Evolutionary conservation across 805 yeast genomes (phyloP).

Genomic region (Yamadazyma laniorum): DNA sequence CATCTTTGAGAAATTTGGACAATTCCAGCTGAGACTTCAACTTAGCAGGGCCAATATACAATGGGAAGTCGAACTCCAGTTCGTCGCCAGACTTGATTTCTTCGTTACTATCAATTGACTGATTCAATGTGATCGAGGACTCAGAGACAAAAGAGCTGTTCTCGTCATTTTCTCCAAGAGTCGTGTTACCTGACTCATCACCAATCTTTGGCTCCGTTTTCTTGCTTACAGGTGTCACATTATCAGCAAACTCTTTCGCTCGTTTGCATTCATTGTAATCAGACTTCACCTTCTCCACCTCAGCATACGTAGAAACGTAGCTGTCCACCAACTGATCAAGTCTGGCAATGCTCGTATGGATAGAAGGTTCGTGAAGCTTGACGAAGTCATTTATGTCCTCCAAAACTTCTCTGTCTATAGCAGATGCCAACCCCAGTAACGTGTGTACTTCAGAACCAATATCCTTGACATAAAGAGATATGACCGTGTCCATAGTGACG

Average conservation of each 20-base stretch:
- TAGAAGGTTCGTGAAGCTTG: slow-evolving; percentile 35
- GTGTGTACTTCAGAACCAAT: slow-evolving; percentile 23
- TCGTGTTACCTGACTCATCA: not conserved
- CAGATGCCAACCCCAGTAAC: slow-evolving; percentile 26
- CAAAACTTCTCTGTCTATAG: slow-evolving; percentile 34
- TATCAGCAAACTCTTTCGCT: slow-evolving; percentile 30
- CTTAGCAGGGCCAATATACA: slow-evolving; percentile 27
- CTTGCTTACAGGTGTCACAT: no score
- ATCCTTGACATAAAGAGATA: slow-evolving; percentile 18
- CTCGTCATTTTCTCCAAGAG: not conserved
- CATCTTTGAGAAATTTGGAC: slow-evolving; percentile 19
- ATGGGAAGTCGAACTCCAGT: slow-evolving; percentile 26
- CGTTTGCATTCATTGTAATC: slow-evolving; percentile 31
- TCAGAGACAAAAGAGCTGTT: slow-evolving; percentile 1
- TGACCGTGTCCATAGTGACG: slow-evolving; percentile 10
- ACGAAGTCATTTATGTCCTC: slow-evolving; percentile 33
- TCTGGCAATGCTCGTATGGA: slow-evolving; percentile 21
- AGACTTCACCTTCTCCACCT: slow-evolving; percentile 27
- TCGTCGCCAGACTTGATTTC: slow-evolving; percentile 3
- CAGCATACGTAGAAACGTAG: slow-evolving; percentile 23
- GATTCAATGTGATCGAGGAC: slow-evolving; percentile 2
- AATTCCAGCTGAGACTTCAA: slow-evolving; percentile 20
- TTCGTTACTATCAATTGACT: slow-evolving; percentile 3
- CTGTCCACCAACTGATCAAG: slow-evolving; percentile 23
- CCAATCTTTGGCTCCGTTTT: slow-evolving; percentile 2